phyloP scores from a whole-genome alignment of 331 rosid species.

The Prunus yedoensis region DNA sequence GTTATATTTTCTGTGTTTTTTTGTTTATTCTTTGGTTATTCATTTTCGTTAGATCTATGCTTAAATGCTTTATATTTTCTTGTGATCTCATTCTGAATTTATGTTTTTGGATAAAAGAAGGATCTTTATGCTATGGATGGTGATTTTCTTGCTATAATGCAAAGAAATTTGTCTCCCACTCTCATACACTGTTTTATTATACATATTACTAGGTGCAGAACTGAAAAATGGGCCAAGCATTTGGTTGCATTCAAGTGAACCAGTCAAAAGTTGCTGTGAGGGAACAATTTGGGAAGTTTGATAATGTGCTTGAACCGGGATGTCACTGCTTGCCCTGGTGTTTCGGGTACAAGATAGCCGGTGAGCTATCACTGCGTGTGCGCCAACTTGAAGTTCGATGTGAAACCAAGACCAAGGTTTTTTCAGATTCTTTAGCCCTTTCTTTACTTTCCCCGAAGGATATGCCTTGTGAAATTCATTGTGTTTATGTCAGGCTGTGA shows the following conservation, averaged over 20 bases:
- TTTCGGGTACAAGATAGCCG: constrained; percentile 58
- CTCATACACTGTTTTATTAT: too few relatives aligned
- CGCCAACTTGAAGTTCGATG: constrained; percentile 74
- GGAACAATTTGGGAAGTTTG: constrained; percentile 66
- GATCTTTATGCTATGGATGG: too few relatives aligned
- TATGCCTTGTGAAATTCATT: background rate
- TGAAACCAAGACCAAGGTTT: constrained; percentile 80
- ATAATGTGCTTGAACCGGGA: constrained; percentile 69
- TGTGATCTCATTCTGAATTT: background rate
- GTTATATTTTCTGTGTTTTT: constrained; percentile 19
- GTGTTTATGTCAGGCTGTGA: background rate
- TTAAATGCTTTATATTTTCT: background rate
- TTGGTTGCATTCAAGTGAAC: constrained; percentile 62
- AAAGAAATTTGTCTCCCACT: too few relatives aligned
- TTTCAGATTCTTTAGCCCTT: constrained; percentile 11
- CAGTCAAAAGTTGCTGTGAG: constrained; percentile 71
- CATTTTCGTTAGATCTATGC: background rate
- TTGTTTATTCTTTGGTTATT: constrained; percentile 27
- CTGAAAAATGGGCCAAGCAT: constrained; percentile 60
- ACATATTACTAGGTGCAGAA: background rate
- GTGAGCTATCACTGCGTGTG: constrained; percentile 66
- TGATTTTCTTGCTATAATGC: too few relatives aligned
- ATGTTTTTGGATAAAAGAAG: too few relatives aligned
- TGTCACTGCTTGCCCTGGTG: constrained; percentile 87
- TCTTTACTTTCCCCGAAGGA: constrained; percentile 5